Base-by-base conservation (phyloP, 2,329 filamentous ascomycete genomes). In the Pseudogymnoascus sp. region DNA sequence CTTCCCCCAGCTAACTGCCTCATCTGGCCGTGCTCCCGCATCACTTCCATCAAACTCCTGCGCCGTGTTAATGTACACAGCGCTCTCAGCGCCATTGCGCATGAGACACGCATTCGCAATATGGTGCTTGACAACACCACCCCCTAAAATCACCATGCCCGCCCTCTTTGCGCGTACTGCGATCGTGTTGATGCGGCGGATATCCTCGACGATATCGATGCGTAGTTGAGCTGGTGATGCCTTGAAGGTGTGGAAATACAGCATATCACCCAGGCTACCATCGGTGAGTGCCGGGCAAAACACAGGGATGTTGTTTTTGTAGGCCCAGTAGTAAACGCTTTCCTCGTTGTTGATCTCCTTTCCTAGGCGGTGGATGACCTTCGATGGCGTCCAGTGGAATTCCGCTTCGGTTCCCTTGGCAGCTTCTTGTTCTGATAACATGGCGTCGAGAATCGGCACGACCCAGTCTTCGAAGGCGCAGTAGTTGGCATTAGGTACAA, bases 381-480 rank as follows among this genome's bases (percentile, higher is more conserved):
- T 96, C 69, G 89, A 94, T 0, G 94, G 94, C 0, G 94, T 97
- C 94, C 94, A 99, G 77, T 87, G 82, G 65, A 96, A 81, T 66
- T 89, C 81, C 13, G 88, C 82, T 61, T 88, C 84, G 7, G 82
- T 84, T 21, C 80, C 80, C 72, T 85, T 89, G 69, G 84, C 87
- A 0, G 85, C 87, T 73, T 97, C 92, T 74, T 99, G 94, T 75
- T 99, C 94, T 67, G 88, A 87, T 2, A 97, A 81, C 91, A 99
- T 94, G 67, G 78, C 85, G 76, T 97, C 90, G n/a, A 99, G 79
- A 67, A 99, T 95, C 2, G 94, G 94, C 58, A 97, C 83, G 5
- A 99, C 81, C 94, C 94, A 99, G 77, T 99, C 94, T 73, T 99
- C 94, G 69, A 99, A 99, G 5, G 88, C 86, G 74, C 94, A 97